These are phyloP conservation scores for Fomitiporia mediterranea DNA, from an alignment of 1,284 basidiomycete genomes.

Conservation along the genomic window DNA sequence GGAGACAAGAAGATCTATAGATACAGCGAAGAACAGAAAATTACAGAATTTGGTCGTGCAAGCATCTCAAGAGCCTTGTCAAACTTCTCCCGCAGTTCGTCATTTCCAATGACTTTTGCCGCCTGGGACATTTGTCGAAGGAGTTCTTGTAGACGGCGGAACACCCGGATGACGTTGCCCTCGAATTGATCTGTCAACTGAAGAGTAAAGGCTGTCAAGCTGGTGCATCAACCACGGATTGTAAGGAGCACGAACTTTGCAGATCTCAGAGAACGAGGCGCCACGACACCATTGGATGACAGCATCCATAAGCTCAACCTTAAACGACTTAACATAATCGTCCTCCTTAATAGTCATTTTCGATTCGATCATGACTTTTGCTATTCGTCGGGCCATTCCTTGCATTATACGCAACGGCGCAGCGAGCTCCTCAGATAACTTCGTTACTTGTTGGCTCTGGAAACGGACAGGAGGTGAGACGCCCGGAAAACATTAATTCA, in stretches of 20 bases:
- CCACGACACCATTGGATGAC: conserved; percentile 98
- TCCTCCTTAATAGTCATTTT: conserved; percentile 89
- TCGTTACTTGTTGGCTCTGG: conserved; percentile 84
- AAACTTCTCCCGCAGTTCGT: conserved; percentile 89
- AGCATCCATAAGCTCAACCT: conserved; percentile 97
- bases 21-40: conserved; percentile 88
- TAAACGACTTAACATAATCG: conserved; percentile 95
- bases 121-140: conserved; percentile 94
- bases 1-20: conserved; percentile 34
- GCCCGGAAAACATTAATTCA: not conserved
- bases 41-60: conserved; percentile 88
- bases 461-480: conserved; percentile 4
- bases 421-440: conserved; percentile 89
- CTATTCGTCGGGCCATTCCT: conserved; percentile 91
- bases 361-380: conserved; percentile 91
- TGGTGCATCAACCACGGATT: too few relatives aligned
- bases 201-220: too few relatives aligned
- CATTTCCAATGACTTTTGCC: conserved; percentile 94
- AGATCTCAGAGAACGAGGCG: conserved; percentile 93
- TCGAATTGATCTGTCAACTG: conserved; percentile 96
- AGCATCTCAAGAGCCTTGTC: conserved; percentile 85
- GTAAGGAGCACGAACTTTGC: conserved; percentile 87
- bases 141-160: conserved; percentile 90
- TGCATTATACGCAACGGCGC: conserved; percentile 92
- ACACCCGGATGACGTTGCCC: conserved; percentile 90